Evolutionary conservation across 345 rosid genomes (phyloP).

Genomic region (Dimocarpus longan): DNA sequence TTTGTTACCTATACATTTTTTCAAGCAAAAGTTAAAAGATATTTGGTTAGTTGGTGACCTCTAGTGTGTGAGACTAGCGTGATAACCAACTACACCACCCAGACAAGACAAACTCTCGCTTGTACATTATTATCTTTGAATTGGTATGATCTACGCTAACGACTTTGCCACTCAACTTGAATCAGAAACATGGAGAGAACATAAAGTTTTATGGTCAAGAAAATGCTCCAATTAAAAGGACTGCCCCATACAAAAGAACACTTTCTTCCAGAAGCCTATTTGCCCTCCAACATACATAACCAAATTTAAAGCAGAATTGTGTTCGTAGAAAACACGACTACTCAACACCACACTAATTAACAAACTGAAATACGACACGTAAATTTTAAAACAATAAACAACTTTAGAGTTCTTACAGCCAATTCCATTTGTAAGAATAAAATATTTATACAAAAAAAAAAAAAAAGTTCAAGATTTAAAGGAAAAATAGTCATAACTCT

Average conservation of each 20-base stretch:
- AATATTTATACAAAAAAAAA: background rate
- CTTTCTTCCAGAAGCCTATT: background rate
- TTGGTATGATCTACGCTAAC: background rate
- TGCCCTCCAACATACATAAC: background rate
- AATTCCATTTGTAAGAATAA: background rate
- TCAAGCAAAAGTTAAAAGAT: too few species aligned
- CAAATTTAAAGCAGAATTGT: background rate
- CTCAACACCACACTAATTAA: background rate
- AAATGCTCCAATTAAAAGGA: background rate
- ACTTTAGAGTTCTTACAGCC: background rate
- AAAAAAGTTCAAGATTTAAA: background rate
- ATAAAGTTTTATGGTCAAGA: background rate
- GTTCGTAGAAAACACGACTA: background rate
- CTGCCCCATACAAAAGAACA: background rate
- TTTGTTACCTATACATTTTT: too few species aligned
- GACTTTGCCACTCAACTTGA: background rate
- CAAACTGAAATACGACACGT: background rate
- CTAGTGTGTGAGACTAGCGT: slow-evolving; percentile 83
- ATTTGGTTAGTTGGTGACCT: slow-evolving; percentile 38
- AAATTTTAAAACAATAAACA: background rate
- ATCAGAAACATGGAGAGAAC: background rate
- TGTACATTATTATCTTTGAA: background rate
- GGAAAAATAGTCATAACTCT: slow-evolving; percentile 54
- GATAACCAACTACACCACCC: slow-evolving; percentile 32
- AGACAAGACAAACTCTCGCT: background rate